These are phyloP conservation scores for Ganoderma resinaceum DNA, from an alignment of 1,284 basidiomycete genomes.

Conservation along the genomic window DNA sequence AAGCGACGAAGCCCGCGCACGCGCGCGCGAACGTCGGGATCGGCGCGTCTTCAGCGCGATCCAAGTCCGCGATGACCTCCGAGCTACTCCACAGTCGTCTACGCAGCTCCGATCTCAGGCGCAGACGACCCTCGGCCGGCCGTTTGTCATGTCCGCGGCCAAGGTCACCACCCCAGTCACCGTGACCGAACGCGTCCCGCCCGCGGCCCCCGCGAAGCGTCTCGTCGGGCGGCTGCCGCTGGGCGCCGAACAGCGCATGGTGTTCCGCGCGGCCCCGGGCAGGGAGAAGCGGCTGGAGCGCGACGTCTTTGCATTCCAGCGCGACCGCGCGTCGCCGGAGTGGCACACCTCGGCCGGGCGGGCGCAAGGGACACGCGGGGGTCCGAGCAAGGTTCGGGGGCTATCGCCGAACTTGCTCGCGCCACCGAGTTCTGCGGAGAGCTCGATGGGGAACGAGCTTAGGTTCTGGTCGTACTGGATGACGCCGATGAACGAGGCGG, in stretches of 20 bases:
- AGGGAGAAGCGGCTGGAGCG: neutral
- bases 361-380: neutral
- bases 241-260: neutral
- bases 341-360: neutral
- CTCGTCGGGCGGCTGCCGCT: slow-evolving; percentile 5
- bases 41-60: slow-evolving; percentile 6
- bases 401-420: neutral
- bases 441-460: slow-evolving; percentile 8
- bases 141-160: neutral
- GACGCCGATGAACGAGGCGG: slow-evolving; percentile 18
- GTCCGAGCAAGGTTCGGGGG: neutral
- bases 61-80: neutral
- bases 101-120: neutral
- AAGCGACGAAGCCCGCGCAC: slow-evolving; percentile 16
- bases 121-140: neutral
- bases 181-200: slow-evolving; percentile 5
- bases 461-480: slow-evolving; percentile 24
- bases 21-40: slow-evolving; percentile 7
- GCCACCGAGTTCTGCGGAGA: neutral
- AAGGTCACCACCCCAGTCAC: slow-evolving; percentile 6
- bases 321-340: slow-evolving; percentile 3
- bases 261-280: neutral
- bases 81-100: neutral
- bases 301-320: slow-evolving; percentile 4
- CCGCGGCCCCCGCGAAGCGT: slow-evolving; percentile 7